Evolutionary conservation across 2,329 filamentous ascomycete species (phyloP), one percentile per base, ranked within the genome.

Genomic region (Zymoseptoria brevis): DNA sequence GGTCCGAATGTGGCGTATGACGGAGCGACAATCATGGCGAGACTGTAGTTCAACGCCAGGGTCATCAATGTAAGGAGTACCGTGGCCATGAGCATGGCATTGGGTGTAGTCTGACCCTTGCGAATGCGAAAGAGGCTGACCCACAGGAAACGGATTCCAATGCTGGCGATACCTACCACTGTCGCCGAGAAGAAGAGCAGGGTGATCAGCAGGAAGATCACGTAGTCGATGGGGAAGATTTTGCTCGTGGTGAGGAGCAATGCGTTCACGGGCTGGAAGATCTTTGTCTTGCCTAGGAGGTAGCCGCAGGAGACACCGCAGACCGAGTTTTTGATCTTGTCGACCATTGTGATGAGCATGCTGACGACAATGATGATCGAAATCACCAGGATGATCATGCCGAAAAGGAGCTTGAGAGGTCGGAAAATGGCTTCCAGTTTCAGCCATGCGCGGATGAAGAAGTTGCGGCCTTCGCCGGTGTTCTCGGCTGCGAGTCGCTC

Each of bases 61-160:
- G 89, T 89, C 65, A 95, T 93, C 64, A 97, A 81, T 0, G 90
- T 93, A 53, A 99, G 81, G 79, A 99, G 85, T 9, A 95, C 90
- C 0, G 93, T 96, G 1, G 90, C 89, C 71, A 96, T 85, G 57
- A 99, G 83, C 6, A 99, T 81, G 1, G 93, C 94, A 73, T 97
- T 94, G 0, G 94, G 94, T 0, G 89, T 87, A 0, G 93, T 97
- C 66, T 92, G 86, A 26, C 91, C 90, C 70, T 88, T 90, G 68
- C 90, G 85, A 68, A 99, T 93, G 73, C 88, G 86, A 81, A 97
- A 97, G 69, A 99, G 85, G 60, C 84, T 87, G 67, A 99, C 81
- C 94, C 94, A 99, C 56, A 99, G 83, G 80, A 99, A 96, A 65
- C 94, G 89, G 68, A 99, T 96, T 52, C 94, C 94, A 59, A 96